phyloP scores from a whole-genome alignment of 257 asterid species.

The Solanum ossicruentum region DNA sequence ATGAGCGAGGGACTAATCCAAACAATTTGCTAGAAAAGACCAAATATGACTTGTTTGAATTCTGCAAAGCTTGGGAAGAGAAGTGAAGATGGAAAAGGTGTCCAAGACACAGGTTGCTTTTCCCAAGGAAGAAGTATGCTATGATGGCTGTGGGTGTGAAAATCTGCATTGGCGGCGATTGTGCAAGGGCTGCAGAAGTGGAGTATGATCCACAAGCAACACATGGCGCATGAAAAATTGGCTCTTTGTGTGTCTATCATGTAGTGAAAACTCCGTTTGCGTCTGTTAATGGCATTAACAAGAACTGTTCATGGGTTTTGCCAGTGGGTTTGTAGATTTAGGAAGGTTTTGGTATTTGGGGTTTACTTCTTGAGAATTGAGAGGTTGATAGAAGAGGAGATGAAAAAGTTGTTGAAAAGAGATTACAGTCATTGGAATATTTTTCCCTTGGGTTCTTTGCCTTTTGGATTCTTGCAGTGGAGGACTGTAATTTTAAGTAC shows the following conservation, averaged over 20 bases:
- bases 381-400: not conserved
- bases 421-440: not conserved
- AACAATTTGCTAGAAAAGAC: not conserved
- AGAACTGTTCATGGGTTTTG: not conserved
- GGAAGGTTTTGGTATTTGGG: not conserved
- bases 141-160: not conserved
- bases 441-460: not conserved
- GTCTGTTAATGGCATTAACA: not conserved
- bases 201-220: not conserved
- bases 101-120: not conserved
- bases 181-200: not conserved
- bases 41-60: not conserved
- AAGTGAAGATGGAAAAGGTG: not conserved
- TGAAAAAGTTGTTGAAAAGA: not conserved
- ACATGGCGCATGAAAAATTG: not conserved
- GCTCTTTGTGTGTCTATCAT: not conserved
- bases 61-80: not conserved
- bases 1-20: not conserved
- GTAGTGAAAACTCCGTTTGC: not conserved
- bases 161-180: not conserved
- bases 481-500: not conserved
- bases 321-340: not conserved
- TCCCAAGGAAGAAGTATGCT: not conserved
- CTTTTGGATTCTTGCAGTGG: not conserved
- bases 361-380: not conserved